Conservation (phyloP, 2,329 filamentous ascomycete species). For the Hymenotorrendiella dingleyae region DNA sequence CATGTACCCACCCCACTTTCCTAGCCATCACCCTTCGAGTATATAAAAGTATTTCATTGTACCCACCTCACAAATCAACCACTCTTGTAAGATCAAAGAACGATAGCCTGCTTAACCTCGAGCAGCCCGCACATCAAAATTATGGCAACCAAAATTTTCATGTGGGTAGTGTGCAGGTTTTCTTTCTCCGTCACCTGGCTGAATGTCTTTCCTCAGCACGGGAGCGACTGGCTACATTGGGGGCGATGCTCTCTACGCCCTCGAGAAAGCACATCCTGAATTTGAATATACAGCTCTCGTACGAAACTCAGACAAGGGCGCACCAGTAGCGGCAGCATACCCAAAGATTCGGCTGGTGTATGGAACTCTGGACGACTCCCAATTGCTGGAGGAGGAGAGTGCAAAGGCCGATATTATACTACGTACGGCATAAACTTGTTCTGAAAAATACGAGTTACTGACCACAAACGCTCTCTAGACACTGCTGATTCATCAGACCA, state of each 20-base stretch:
- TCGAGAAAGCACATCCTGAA: slow-evolving; percentile 41
- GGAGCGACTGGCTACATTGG: slow-evolving; percentile 38
- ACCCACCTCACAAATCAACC: no score
- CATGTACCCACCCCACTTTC: no score
- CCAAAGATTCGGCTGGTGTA: slow-evolving; percentile 45
- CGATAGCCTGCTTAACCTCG: no score
- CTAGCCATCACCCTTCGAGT: no score
- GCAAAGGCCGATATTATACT: slow-evolving; percentile 45
- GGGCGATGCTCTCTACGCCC: slow-evolving; percentile 38
- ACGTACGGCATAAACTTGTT: slow-evolving; percentile 14
- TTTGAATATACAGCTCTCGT: slow-evolving; percentile 44
- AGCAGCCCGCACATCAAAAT: no score
- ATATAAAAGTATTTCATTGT: no score
- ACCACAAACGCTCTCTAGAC: slow-evolving; percentile 13
- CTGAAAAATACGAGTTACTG: background rate
- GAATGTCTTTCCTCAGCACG: slow-evolving; percentile 17
- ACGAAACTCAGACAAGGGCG: slow-evolving; percentile 42
- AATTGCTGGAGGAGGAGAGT: slow-evolving; percentile 39
- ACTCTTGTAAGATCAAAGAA: background rate
- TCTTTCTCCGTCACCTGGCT: background rate
- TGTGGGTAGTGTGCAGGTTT: slow-evolving; percentile 15
- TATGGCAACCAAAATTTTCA: slow-evolving; percentile 26
- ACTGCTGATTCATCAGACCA: slow-evolving; percentile 43
- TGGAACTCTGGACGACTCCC: slow-evolving; percentile 41
- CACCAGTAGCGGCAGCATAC: slow-evolving; percentile 39